Conservation (phyloP, 257 asterid genomes). For the Penstemon eatonii region DNA sequence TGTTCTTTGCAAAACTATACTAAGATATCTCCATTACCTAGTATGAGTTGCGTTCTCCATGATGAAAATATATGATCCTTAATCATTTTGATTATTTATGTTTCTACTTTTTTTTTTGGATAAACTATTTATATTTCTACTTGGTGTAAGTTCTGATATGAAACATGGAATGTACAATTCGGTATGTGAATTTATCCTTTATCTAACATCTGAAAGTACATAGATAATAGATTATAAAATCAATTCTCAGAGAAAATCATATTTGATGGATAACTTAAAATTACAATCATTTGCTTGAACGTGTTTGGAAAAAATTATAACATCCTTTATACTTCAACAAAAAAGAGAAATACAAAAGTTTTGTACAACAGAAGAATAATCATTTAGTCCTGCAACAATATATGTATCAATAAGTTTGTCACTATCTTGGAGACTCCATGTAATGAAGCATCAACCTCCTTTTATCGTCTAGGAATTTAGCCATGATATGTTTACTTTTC, state of each 20-base stretch:
- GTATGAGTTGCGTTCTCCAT: too few species aligned
- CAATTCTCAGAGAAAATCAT: conserved; percentile 6
- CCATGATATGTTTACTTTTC: conserved; percentile 8
- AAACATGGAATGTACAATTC: too few species aligned
- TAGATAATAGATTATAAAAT: conserved; percentile 1
- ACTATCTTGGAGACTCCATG: conserved; percentile 14
- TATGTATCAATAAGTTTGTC: conserved; percentile 16
- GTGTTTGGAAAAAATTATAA: neutral
- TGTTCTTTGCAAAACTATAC: too few species aligned
- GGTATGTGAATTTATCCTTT: too few species aligned
- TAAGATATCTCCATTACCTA: too few species aligned
- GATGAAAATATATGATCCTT: too few species aligned
- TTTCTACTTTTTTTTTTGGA: too few species aligned
- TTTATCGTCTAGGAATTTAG: conserved; percentile 15
- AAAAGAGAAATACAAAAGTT: neutral
- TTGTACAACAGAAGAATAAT: neutral
- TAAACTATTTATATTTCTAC: too few species aligned
- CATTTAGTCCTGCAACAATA: conserved; percentile 14
- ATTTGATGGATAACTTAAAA: conserved; percentile 4
- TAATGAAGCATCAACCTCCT: conserved; percentile 24
- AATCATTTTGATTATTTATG: too few species aligned
- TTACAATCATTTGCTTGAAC: neutral
- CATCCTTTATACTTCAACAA: conserved; percentile 19
- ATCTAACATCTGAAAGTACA: neutral
- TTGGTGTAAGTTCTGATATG: too few species aligned